A percentile compares a stretch with the other conserved stretches of the same genome.
Evolutionary conservation across 352 stramenopile genomes (phyloP).

Genomic region (Phytophthora megakarya): DNA sequence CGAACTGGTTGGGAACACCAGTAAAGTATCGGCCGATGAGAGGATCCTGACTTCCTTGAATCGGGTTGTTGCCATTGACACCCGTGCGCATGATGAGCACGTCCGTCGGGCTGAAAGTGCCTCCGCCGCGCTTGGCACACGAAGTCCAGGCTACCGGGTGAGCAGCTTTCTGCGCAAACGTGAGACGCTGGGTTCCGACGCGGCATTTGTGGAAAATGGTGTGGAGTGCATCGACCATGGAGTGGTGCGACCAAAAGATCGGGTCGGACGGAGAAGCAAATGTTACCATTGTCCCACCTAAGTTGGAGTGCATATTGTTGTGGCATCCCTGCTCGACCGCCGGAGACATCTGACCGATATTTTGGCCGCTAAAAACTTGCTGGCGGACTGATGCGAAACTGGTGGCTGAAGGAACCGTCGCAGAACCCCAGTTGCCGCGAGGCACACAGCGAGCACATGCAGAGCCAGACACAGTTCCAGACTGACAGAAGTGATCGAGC

Average conservation of each 20-base stretch:
- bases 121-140: constrained; percentile 42
- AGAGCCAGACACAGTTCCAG: constrained; percentile 8
- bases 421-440: constrained; percentile 44
- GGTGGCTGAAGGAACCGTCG: constrained; percentile 33
- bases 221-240: too few species aligned
- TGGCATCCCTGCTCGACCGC: constrained; percentile 55
- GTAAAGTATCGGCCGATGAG: constrained; percentile 50
- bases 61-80: constrained; percentile 39
- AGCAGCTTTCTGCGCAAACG: constrained; percentile 51
- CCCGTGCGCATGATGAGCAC: constrained; percentile 51
- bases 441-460: constrained; percentile 54
- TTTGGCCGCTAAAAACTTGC: constrained; percentile 52
- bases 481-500: constrained; percentile 68
- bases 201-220: too few species aligned
- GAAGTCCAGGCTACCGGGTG: constrained; percentile 54
- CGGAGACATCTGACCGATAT: constrained; percentile 60
- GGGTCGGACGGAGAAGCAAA: constrained; percentile 60
- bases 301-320: constrained; percentile 63
- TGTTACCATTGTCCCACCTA: constrained; percentile 52
- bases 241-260: constrained; percentile 80
- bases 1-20: constrained; percentile 38
- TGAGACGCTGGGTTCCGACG: constrained; percentile 48
- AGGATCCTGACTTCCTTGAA: constrained; percentile 40
- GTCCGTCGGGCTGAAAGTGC: constrained; percentile 49
- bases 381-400: constrained; percentile 53